Evolutionary conservation across 768 basidiomycete species (phyloP), one percentile per base, ranked within the genome.

Genomic region (Porpolomopsis calyptriformis): DNA sequence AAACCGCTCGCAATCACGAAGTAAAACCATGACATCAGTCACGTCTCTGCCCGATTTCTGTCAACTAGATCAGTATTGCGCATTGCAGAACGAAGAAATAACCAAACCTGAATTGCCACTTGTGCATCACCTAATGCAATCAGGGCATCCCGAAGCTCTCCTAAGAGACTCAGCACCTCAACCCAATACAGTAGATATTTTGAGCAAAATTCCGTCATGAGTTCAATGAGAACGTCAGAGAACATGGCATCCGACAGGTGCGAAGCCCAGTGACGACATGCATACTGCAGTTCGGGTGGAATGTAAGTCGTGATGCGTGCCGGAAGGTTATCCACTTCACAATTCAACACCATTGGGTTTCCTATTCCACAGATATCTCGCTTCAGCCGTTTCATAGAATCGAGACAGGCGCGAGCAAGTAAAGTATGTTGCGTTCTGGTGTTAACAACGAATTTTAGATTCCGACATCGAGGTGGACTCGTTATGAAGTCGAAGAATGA

Each of bases 191-290:
- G 42, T 29, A 43, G 11, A 22, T 27, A 33, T 19, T 16, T 27
- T 34, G 23, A 11, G 24, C 42, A 43, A 23, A 43, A 29, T 19
- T 29, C 42, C 31, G 26, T 18, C 25, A 43, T 5, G 18, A 29
- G 20, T 9, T 43, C 20, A 4, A 43, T 9, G 18, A 43, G 42
- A n/a, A 19, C 26, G 11, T 43, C 42, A 11, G 42, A 43, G 5
- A 43, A 4, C 42, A 43, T 27, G 31, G 16, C 20, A 22, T 43
- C 29, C 11, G 26, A 10, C 14, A 48, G 29, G 24, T 48, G 46
- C 6, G 14, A 34, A 18, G 40, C 40, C 46, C 46, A 48, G 26
- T 48, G 46, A 16, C 40, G 39, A 40, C 46, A 48, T 31, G 46
- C 46, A 23, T 48, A 48, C 24, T 29, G 42, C 5, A 23, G 10